A percentile compares a stretch with the other conserved stretches of the same genome.
These are phyloP conservation scores for Macadamia integrifolia DNA, from an alignment of 164 flowering plant genomes.

Conservation along the genomic window DNA sequence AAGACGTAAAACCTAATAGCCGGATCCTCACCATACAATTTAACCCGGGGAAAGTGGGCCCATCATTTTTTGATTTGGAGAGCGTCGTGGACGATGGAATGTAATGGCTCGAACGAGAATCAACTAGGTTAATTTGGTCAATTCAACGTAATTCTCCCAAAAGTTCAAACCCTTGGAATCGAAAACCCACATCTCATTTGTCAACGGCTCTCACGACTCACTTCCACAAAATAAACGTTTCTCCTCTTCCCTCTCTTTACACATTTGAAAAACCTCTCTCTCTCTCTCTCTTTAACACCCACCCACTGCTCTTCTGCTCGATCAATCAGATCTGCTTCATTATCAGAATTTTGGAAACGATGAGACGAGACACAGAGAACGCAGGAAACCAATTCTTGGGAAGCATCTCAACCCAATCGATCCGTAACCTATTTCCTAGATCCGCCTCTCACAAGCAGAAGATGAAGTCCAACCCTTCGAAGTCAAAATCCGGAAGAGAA, in stretches of 20 bases:
- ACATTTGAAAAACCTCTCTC: not conserved
- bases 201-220: no score
- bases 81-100: no score
- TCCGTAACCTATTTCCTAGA: constrained; percentile 47
- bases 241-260: no score
- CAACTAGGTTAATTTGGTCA: not conserved
- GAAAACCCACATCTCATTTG: no score
- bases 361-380: constrained; percentile 25
- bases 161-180: not conserved
- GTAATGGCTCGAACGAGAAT: no score
- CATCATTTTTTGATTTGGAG: no score
- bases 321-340: not conserved
- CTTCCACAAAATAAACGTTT: no score
- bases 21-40: no score
- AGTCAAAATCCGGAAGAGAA: constrained; percentile 32
- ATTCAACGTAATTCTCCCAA: not conserved
- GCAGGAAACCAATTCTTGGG: constrained; percentile 30
- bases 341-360: constrained; percentile 13
- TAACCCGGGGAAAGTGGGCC: no score
- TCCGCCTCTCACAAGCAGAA: constrained; percentile 40
- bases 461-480: not conserved
- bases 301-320: constrained; percentile 9
- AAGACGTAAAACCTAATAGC: no score
- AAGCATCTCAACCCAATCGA: constrained; percentile 44
- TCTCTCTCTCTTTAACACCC: constrained; percentile 14